A percentile compares a stretch with the other conserved stretches of the same genome.
phyloP scores from a whole-genome alignment of 2,329 filamentous ascomycete genomes.

The Scleromitrula shiraiana region DNA sequence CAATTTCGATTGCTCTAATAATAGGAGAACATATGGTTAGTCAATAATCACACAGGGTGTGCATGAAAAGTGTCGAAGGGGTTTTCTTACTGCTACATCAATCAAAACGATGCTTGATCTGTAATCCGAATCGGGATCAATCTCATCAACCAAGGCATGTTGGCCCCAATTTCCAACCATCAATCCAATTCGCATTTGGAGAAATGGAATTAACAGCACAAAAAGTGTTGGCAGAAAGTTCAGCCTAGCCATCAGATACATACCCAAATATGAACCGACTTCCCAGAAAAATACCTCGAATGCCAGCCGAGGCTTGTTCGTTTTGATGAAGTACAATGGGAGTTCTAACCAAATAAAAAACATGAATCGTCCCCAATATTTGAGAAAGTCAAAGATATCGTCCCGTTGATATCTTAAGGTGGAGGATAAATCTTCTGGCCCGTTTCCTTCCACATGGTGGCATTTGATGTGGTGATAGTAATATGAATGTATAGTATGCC shows the following conservation, averaged over 20 bases:
- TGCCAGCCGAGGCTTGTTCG: slow-evolving; percentile 47
- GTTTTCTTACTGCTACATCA: slow-evolving; percentile 58
- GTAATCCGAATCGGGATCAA: slow-evolving; percentile 69
- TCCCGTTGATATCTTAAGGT: slow-evolving; percentile 73
- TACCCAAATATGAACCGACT: slow-evolving; percentile 47
- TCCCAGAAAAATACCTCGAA: slow-evolving; percentile 55
- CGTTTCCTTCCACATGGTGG: slow-evolving; percentile 76
- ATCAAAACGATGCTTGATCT: slow-evolving; percentile 72
- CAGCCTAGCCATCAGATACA: slow-evolving; percentile 43
- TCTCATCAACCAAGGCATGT: slow-evolving; percentile 70
- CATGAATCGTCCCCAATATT: slow-evolving; percentile 66
- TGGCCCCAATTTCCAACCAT: slow-evolving; percentile 85
- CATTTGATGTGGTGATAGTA: slow-evolving; percentile 83
- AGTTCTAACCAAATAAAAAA: slow-evolving; percentile 69
- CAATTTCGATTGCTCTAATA: slow-evolving; percentile 69
- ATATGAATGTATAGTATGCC: slow-evolving; percentile 80
- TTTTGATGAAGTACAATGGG: slow-evolving; percentile 63
- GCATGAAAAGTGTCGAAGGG: not conserved
- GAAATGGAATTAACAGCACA: slow-evolving; percentile 58
- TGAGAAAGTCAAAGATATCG: slow-evolving; percentile 54
- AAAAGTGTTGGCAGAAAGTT: slow-evolving; percentile 47
- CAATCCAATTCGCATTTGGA: slow-evolving; percentile 58
- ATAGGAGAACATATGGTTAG: slow-evolving; percentile 10
- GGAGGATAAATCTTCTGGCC: slow-evolving; percentile 65
- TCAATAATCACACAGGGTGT: not conserved